Evolutionary conservation across 192 early-diverging fungal species (phyloP).

Genomic region (Backusella liffmaniae): DNA sequence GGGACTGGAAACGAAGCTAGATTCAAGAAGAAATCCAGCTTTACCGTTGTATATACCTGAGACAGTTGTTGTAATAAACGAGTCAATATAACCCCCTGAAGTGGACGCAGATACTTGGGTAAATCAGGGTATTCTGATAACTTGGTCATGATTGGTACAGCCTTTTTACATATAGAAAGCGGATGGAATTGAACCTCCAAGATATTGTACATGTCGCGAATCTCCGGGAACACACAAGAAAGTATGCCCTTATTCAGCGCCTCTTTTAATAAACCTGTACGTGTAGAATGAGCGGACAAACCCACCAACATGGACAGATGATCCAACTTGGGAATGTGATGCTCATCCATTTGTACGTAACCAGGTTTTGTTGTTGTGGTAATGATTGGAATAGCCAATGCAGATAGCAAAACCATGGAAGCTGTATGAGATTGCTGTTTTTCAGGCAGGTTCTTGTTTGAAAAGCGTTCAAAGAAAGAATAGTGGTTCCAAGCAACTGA

Average conservation of each 20-base stretch:
- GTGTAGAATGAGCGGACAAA: conserved; percentile 77
- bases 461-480: conserved; percentile 71
- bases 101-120: conserved; percentile 85
- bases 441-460: conserved; percentile 77
- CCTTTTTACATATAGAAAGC: conserved; percentile 95
- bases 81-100: conserved; percentile 94
- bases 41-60: conserved; percentile 96
- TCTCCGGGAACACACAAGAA: conserved; percentile 79
- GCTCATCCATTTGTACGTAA: conserved; percentile 70
- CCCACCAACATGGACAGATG: conserved; percentile 86
- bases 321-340: conserved; percentile 72
- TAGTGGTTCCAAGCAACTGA: conserved; percentile 95
- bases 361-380: conserved; percentile 70
- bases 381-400: conserved; percentile 95
- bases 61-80: conserved; percentile 96
- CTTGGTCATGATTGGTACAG: conserved; percentile 82
- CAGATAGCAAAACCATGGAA: conserved; percentile 89
- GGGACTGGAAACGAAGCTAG: conserved; percentile 86
- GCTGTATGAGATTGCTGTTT: conserved; percentile 89
- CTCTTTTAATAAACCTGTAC: conserved; percentile 87
- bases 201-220: conserved; percentile 90
- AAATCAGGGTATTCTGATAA: conserved; percentile 72
- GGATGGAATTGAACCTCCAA: conserved; percentile 99
- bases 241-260: conserved; percentile 85
- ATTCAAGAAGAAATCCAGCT: conserved; percentile 89